Base-by-base conservation (phyloP, 2,329 filamentous ascomycete genomes). In the Neoscytalidium dimidiatum region DNA sequence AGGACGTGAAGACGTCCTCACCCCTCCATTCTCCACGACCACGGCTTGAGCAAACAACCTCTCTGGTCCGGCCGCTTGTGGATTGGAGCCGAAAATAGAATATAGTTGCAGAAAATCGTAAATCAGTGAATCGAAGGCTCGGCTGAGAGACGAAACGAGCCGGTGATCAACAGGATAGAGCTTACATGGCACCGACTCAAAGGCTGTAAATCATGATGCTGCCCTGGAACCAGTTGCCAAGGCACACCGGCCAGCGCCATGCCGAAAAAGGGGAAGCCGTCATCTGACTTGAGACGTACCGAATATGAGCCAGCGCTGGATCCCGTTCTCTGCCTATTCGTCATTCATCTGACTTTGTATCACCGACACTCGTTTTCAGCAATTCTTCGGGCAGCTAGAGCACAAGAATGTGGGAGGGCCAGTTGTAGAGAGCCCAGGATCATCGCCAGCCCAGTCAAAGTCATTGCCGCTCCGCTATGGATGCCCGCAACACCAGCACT, bases 381-480 rank as follows among this genome's bases (percentile, higher is more conserved):
- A 21, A 4, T 29, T n/a, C 29, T 19, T 35, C 29, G 23, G 28
- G 17, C 21, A 11, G 41, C 17, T 8, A 31, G 28, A 57, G 17
- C 52, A 26, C 14, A 19, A 57, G 26, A 26, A 60, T 60, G 56
- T 23, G 41, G 38, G 21, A 26, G 14, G 21, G 2, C 17, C 29
- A 11, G n/a, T 17, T 29, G 19, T 29, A 33, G 41, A 29, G 13
- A 57, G 6, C 9, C 19, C 17, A 56, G 33, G n/a, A n/a, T n/a
- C n/a, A n/a, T n/a, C n/a, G n/a, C n/a, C n/a, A n/a, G n/a, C n/a
- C n/a, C n/a, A n/a, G n/a, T n/a, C 38, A 58, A 46, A 60, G 9
- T 60, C n/a, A 41, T 31, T 46, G 56, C 56, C 41, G 56, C 41
- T 13, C 56, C 41, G 56, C 41, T 13, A 60, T 60, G 56, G 41